phyloP scores from a whole-genome alignment of 495 filamentous ascomycete genomes.

The Massariosphaeria phaeospora region DNA sequence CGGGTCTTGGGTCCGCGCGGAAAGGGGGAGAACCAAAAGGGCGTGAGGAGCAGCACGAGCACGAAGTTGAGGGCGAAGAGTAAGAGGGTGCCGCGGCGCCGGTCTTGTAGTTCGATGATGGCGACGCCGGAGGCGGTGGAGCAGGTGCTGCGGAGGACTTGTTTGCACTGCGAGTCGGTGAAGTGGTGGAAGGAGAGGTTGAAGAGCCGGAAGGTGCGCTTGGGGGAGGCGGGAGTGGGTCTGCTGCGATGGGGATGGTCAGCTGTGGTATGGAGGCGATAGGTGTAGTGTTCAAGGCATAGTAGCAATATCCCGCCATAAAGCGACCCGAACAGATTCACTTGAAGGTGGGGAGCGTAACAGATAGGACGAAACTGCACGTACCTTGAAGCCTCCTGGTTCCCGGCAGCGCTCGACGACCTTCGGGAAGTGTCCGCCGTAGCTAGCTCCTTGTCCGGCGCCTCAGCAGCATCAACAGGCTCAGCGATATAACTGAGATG shows the following conservation, averaged over 20 bases:
- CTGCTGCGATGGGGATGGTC: too few relatives aligned
- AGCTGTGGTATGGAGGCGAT: too few relatives aligned
- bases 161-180: conserved; percentile 53
- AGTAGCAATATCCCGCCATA: too few relatives aligned
- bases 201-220: conserved; percentile 59
- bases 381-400: too few relatives aligned
- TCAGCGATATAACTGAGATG: conserved; percentile 53
- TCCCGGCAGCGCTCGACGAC: too few relatives aligned
- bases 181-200: conserved; percentile 77
- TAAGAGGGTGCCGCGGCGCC: conserved; percentile 50
- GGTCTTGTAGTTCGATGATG: conserved; percentile 70
- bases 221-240: too few relatives aligned
- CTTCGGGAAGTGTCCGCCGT: too few relatives aligned
- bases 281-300: too few relatives aligned
- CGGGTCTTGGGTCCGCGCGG: conserved; percentile 34
- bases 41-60: conserved; percentile 49
- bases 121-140: conserved; percentile 61
- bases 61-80: conserved; percentile 51
- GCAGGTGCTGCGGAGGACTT: conserved; percentile 58
- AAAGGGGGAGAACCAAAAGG: conserved; percentile 48
- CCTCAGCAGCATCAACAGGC: conserved; percentile 58
- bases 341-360: too few relatives aligned
- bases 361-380: too few relatives aligned
- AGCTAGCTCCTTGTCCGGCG: too few relatives aligned
- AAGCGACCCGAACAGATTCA: too few relatives aligned